These are phyloP conservation scores for Neotropicomus parvogracilis DNA, from an alignment of 1,284 basidiomycete genomes.

Conservation along the genomic window DNA sequence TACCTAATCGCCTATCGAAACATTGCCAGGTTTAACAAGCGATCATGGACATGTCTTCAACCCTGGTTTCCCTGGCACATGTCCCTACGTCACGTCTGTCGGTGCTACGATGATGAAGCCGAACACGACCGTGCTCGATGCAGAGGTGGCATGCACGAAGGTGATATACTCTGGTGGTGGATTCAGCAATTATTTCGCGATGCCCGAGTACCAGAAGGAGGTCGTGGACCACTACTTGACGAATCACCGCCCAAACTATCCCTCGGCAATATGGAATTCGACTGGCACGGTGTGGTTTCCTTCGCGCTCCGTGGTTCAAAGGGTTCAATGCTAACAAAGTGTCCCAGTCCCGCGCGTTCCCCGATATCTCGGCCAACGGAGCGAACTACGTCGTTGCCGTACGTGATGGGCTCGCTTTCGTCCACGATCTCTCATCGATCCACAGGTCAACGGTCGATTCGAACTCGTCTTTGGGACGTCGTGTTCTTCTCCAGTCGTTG, in stretches of 20 bases:
- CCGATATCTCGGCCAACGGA: constrained; percentile 40
- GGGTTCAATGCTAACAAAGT: not conserved
- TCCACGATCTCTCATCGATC: not conserved
- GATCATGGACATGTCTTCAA: constrained; percentile 41
- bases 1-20: not conserved
- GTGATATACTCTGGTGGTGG: constrained; percentile 46
- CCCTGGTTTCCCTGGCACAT: constrained; percentile 37
- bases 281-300: constrained; percentile 37
- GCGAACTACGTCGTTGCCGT: constrained; percentile 42
- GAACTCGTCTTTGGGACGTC: constrained; percentile 36
- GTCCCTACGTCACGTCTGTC: constrained; percentile 46
- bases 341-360: constrained; percentile 37
- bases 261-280: constrained; percentile 38
- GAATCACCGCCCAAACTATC: constrained; percentile 27
- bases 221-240: constrained; percentile 24
- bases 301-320: not conserved
- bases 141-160: constrained; percentile 37
- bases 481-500: constrained; percentile 37
- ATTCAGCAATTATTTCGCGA: constrained; percentile 42
- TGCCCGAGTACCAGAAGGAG: constrained; percentile 37
- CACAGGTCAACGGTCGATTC: constrained; percentile 34
- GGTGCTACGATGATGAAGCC: constrained; percentile 46
- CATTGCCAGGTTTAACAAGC: constrained; percentile 5
- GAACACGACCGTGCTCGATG: constrained; percentile 30
- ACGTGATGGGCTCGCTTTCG: not conserved